Percentiles rank a stretch among this genome's conserved stretches.
phyloP scores from a whole-genome alignment of 495 filamentous ascomycete species.

The Penicillium canariense region DNA sequence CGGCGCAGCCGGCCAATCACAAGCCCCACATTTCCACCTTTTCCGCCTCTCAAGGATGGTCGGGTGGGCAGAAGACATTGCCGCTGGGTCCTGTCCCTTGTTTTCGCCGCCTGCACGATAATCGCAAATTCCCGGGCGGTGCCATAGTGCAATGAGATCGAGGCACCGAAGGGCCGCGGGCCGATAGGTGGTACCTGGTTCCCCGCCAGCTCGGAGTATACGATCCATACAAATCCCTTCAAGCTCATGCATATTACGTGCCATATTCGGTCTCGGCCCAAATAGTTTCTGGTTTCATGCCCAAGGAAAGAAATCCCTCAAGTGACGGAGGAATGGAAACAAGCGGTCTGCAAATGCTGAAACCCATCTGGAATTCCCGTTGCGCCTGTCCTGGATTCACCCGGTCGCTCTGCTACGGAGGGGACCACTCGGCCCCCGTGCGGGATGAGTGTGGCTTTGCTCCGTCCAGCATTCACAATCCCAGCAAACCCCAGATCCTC shows the following conservation, averaged over 20 bases:
- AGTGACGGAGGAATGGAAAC: neutral
- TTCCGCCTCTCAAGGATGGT: constrained; percentile 13
- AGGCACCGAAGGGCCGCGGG: neutral
- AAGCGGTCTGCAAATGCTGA: neutral
- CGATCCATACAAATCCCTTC: neutral
- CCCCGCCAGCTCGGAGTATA: constrained; percentile 3
- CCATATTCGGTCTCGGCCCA: constrained; percentile 2
- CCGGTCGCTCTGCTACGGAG: constrained; percentile 7
- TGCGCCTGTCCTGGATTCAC: neutral
- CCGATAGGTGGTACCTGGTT: constrained; percentile 10
- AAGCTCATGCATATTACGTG: constrained; percentile 11
- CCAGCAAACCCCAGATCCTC: constrained; percentile 28
- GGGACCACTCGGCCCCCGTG: neutral
- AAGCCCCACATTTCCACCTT: constrained; percentile 8
- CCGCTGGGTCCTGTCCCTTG: constrained; percentile 27
- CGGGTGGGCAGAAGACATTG: constrained; percentile 42
- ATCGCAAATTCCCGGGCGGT: neutral
- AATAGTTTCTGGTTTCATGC: neutral
- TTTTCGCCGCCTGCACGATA: constrained; percentile 14
- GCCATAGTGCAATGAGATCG: constrained; percentile 15
- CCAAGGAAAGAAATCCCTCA: neutral
- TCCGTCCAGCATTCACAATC: constrained; percentile 6
- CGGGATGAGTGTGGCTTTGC: constrained; percentile 3
- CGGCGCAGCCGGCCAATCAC: constrained; percentile 37
- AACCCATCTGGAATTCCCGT: neutral